phyloP scores from a whole-genome alignment of 2,329 filamentous ascomycete species.

The Neonectria faginata region DNA sequence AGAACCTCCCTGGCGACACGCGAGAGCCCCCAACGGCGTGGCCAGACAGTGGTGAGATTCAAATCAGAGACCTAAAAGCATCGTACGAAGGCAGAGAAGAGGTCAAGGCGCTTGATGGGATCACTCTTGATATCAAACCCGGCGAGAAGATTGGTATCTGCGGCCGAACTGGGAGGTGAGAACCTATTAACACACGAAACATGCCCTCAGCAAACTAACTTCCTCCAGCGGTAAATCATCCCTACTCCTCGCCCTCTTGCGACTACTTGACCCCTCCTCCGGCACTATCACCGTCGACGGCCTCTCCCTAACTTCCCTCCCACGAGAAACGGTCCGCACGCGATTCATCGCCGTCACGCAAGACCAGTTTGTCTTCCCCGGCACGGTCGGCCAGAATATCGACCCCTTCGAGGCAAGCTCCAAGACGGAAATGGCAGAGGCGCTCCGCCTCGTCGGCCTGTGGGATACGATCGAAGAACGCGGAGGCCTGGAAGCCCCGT shows the following conservation, averaged over 20 bases:
- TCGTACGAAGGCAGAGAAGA: constrained; percentile 40
- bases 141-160: constrained; percentile 65
- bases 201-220: not conserved
- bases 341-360: constrained; percentile 62
- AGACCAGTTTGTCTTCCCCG: constrained; percentile 61
- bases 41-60: constrained; percentile 47
- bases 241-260: constrained; percentile 60
- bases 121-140: constrained; percentile 43
- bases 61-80: constrained; percentile 44
- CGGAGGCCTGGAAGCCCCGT: constrained; percentile 53
- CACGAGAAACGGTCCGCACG: constrained; percentile 56
- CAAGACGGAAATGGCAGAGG: constrained; percentile 53
- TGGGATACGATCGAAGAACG: constrained; percentile 53
- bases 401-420: constrained; percentile 53
- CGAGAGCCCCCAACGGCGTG: constrained; percentile 42
- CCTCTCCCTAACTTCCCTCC: constrained; percentile 54
- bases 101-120: constrained; percentile 38
- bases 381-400: constrained; percentile 60
- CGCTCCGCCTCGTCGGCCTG: constrained; percentile 58
- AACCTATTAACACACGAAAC: constrained; percentile 16
- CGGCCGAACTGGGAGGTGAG: constrained; percentile 59
- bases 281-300: constrained; percentile 58
- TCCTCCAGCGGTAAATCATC: constrained; percentile 62
- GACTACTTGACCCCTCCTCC: constrained; percentile 57
- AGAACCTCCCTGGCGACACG: constrained; percentile 41